Conservation (phyloP, 2,329 filamentous ascomycete species). For the Neonectria hederae region DNA sequence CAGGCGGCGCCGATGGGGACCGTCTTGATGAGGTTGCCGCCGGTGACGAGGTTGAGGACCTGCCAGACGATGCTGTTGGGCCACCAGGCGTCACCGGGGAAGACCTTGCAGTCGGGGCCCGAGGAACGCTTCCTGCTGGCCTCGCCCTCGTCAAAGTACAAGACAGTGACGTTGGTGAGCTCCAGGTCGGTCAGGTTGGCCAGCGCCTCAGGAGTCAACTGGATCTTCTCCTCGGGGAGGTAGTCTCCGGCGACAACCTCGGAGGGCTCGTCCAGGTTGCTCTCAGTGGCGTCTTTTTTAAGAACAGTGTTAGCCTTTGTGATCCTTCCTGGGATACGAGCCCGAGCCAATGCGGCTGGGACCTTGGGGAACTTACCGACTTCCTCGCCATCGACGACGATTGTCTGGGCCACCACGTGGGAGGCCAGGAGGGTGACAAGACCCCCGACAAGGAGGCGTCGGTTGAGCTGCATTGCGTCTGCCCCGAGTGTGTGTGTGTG, state of each 20-base stretch:
- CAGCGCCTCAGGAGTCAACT: conserved; percentile 27
- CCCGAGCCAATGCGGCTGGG: neutral
- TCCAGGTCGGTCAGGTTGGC: conserved; percentile 26
- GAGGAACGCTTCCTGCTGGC: neutral
- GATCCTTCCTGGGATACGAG: neutral
- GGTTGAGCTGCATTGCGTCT: conserved; percentile 27
- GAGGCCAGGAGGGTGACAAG: conserved; percentile 14
- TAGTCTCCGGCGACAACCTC: conserved; percentile 28
- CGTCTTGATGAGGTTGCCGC: conserved; percentile 46
- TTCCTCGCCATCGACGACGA: conserved; percentile 26
- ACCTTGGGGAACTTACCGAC: conserved; percentile 17
- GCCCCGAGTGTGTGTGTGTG: neutral
- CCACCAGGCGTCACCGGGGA: conserved; percentile 46
- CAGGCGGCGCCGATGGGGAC: conserved; percentile 47
- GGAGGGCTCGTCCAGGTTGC: conserved; percentile 15
- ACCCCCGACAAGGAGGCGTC: conserved; percentile 16
- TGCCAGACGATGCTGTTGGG: conserved; percentile 43
- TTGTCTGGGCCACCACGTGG: conserved; percentile 23
- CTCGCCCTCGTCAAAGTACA: conserved; percentile 24
- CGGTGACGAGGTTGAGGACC: conserved; percentile 48
- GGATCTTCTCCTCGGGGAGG: conserved; percentile 30
- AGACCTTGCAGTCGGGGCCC: conserved; percentile 44
- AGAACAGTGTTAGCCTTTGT: neutral
- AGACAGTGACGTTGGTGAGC: conserved; percentile 13
- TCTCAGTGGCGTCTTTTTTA: conserved; percentile 23